phyloP scores from a whole-genome alignment of 345 rosid genomes.

The Acer yangbiense region DNA sequence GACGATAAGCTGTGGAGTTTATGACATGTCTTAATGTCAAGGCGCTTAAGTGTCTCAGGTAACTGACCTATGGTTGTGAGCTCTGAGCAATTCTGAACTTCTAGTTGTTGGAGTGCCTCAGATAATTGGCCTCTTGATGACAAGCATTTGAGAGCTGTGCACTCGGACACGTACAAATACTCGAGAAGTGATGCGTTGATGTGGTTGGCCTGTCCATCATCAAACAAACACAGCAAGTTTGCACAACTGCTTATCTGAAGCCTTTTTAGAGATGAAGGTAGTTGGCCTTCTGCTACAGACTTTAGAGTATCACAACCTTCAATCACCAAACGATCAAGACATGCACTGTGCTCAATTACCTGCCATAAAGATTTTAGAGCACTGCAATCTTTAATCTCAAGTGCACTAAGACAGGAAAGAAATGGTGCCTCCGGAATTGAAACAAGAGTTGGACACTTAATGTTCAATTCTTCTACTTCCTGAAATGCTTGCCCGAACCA shows the following conservation, averaged over 20 bases:
- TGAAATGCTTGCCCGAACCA: too few species aligned
- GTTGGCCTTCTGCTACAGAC: neutral
- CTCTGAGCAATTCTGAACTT: neutral
- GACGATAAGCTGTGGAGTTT: neutral
- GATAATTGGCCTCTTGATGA: neutral
- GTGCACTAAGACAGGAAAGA: neutral
- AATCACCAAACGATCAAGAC: neutral
- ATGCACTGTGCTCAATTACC: neutral
- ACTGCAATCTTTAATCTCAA: neutral
- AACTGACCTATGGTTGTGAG: neutral
- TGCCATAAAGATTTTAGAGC: neutral
- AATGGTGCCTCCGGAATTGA: neutral
- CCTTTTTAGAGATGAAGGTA: neutral
- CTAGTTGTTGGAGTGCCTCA: conserved; percentile 8
- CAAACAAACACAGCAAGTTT: conserved; percentile 13
- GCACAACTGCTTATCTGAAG: neutral
- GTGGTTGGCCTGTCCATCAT: neutral
- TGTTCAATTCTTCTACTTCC: neutral
- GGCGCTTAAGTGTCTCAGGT: conserved; percentile 14
- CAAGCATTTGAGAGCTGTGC: neutral
- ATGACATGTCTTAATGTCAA: neutral
- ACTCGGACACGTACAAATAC: neutral
- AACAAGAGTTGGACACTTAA: neutral
- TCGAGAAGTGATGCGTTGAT: neutral
- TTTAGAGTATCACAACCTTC: neutral